Conservation (phyloP, 257 asterid genomes). For the Verbascum thapsus region DNA sequence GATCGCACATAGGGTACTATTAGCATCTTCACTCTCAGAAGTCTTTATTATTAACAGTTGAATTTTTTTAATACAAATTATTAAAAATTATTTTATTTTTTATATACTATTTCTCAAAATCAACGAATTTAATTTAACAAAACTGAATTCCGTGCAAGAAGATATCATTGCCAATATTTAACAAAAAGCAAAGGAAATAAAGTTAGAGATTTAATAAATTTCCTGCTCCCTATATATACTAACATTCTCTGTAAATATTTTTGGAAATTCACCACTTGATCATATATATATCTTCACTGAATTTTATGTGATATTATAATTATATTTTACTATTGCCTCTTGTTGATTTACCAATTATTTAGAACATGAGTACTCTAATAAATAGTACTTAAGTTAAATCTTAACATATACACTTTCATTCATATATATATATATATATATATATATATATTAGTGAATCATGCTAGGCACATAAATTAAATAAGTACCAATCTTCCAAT, state of each 20-base stretch:
- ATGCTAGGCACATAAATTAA: slow-evolving; percentile 27
- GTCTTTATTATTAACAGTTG: too few species aligned
- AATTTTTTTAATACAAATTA: too few species aligned
- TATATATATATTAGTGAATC: slow-evolving; percentile 9
- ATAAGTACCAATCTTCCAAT: background rate
- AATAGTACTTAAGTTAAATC: background rate
- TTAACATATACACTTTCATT: too few species aligned
- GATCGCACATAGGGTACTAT: slow-evolving; percentile 46
- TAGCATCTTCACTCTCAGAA: slow-evolving; percentile 28
- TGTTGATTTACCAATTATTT: too few species aligned
- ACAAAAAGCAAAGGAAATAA: slow-evolving; percentile 28
- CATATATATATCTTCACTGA: slow-evolving; percentile 43
- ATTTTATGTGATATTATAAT: slow-evolving; percentile 44
- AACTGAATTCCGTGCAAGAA: slow-evolving; percentile 64
- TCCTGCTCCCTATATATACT: slow-evolving; percentile 12
- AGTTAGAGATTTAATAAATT: background rate
- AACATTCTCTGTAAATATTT: slow-evolving; percentile 60
- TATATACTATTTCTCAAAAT: slow-evolving; percentile 39
- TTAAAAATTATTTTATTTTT: slow-evolving; percentile 15
- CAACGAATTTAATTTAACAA: slow-evolving; percentile 43
- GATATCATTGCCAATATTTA: slow-evolving; percentile 38
- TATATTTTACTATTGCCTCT: background rate
- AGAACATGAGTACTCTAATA: too few species aligned
- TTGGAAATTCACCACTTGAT: slow-evolving; percentile 29
- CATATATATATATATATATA: too few species aligned